Percentiles rank a stretch among this genome's conserved stretches.
Conservation (phyloP, 768 basidiomycete species). For the Termitomyces sp. region DNA sequence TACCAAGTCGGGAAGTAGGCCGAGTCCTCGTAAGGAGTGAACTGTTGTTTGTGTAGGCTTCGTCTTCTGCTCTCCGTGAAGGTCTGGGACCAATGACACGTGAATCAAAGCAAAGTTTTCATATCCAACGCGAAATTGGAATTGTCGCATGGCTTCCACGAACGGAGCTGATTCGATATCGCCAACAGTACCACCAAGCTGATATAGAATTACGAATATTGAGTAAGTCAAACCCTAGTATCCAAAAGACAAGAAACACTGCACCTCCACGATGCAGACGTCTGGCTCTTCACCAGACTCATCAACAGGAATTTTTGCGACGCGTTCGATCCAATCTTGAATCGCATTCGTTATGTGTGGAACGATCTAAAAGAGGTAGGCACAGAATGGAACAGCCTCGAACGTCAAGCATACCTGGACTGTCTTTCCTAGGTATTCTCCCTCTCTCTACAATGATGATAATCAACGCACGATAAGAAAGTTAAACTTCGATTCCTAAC, state of each 20-base stretch:
- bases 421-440: constrained; percentile 93
- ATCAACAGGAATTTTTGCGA: constrained; percentile 92
- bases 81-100: constrained; percentile 96
- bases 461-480: not conserved
- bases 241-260: not conserved
- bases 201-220: not conserved
- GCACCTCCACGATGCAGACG: constrained; percentile 94
- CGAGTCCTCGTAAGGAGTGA: constrained; percentile 87
- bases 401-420: constrained; percentile 63
- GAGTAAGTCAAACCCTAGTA: not conserved
- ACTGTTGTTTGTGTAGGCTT: constrained; percentile 98
- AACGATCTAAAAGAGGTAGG: constrained; percentile 56
- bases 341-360: constrained; percentile 96
- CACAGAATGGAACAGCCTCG: not conserved
- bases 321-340: constrained; percentile 97
- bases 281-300: constrained; percentile 91
- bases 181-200: constrained; percentile 98
- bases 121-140: constrained; percentile 96
- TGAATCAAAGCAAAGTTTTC: constrained; percentile 97
- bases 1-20: constrained; percentile 89
- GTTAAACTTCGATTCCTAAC: constrained; percentile 36
- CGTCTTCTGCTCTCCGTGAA: constrained; percentile 99
- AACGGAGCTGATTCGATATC: constrained; percentile 99
- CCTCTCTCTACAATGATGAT: constrained; percentile 50
- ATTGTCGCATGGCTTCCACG: constrained; percentile 98